Percentiles rank a stretch among this genome's conserved stretches.
Conservation (phyloP, 495 filamentous ascomycete genomes). For the Xylaria curta region DNA sequence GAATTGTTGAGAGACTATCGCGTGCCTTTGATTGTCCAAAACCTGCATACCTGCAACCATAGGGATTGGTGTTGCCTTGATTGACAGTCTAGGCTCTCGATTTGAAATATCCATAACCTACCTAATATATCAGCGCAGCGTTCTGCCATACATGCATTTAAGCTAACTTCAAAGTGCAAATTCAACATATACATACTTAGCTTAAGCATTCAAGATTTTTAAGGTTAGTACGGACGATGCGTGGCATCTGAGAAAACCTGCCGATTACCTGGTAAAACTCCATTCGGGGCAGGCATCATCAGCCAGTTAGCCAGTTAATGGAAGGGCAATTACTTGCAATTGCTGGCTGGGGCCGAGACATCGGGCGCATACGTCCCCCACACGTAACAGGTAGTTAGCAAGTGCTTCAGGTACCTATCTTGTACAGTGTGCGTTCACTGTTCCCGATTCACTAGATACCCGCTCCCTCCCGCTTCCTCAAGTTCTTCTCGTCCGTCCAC, state of each 20-base stretch:
- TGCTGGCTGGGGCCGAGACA: not conserved
- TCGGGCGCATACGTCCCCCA: not conserved
- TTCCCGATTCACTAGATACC: not conserved
- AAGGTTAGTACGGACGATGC: not conserved
- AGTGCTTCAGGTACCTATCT: not conserved
- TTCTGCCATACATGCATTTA: not conserved
- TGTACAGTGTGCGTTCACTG: not conserved
- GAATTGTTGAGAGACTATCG: constrained; percentile 1
- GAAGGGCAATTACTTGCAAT: not conserved
- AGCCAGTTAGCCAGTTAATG: not conserved
- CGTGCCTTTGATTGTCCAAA: not conserved
- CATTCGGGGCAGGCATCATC: constrained; percentile 13
- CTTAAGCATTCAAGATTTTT: not conserved
- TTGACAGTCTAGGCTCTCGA: not conserved
- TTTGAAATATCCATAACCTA: not conserved
- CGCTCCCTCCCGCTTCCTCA: constrained; percentile 9
- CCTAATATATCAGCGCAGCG: not conserved
- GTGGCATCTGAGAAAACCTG: not conserved
- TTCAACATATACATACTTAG: not conserved
- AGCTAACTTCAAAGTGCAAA: not conserved
- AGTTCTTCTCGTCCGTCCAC: not conserved
- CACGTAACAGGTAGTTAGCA: not conserved
- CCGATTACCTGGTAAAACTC: not conserved
- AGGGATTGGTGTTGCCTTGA: not conserved
- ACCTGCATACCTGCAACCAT: not conserved